Conservation (phyloP, 2,329 filamentous ascomycete genomes). For the Neonectria hederae region DNA sequence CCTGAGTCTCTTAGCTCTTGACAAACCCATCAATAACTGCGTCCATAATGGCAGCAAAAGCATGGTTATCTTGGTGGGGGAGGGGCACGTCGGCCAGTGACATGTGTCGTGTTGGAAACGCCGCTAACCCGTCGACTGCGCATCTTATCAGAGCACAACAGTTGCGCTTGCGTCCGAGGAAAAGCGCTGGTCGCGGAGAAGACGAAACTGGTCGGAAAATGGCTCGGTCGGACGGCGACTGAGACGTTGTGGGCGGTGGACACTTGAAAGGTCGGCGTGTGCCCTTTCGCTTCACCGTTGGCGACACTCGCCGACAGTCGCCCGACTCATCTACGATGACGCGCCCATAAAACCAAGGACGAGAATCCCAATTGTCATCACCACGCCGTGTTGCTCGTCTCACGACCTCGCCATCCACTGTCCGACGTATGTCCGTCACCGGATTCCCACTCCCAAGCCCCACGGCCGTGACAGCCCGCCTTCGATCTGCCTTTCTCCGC, state of each 20-base stretch:
- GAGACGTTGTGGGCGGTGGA: background rate
- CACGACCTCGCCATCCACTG: conserved; percentile 29
- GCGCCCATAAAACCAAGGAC: conserved; percentile 1
- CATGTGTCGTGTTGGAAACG: background rate
- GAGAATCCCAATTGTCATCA: conserved; percentile 20
- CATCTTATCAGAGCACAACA: conserved; percentile 12
- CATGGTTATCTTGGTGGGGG: background rate
- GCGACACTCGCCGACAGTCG: background rate
- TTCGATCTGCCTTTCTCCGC: conserved; percentile 36
- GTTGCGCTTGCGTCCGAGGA: conserved; percentile 17
- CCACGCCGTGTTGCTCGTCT: conserved; percentile 19
- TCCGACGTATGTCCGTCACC: conserved; percentile 35
- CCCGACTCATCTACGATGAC: background rate
- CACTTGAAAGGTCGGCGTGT: background rate
- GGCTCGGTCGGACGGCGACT: background rate
- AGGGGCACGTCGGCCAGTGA: background rate
- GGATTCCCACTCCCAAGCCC: conserved; percentile 23
- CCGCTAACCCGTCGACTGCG: background rate
- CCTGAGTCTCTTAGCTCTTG: background rate
- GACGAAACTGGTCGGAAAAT: background rate
- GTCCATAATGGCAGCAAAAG: background rate
- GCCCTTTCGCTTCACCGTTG: background rate
- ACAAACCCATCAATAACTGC: background rate
- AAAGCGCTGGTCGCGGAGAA: conserved; percentile 11
- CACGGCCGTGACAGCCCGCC: conserved; percentile 19